A percentile compares a stretch with the other conserved stretches of the same genome.
phyloP scores from a whole-genome alignment of 2,329 filamentous ascomycete genomes.

The Ceratocystis lukuohia region DNA sequence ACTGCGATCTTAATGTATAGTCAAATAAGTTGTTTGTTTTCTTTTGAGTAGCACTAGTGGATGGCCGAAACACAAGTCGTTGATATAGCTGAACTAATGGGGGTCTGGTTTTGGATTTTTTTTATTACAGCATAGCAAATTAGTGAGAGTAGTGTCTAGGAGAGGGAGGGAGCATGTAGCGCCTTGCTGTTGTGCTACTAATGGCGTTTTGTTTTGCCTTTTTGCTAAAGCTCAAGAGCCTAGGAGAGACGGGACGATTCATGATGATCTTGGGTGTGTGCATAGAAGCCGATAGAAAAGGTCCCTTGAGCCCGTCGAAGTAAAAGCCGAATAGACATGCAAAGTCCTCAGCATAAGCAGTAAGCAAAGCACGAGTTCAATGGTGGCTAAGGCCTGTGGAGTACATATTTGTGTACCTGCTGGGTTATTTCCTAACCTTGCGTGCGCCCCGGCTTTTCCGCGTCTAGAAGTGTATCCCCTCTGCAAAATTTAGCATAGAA shows the following conservation, averaged over 20 bases:
- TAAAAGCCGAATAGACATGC: not conserved
- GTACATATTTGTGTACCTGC: not conserved
- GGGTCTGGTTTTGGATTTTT: too few species aligned
- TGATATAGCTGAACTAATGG: not conserved
- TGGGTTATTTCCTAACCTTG: not conserved
- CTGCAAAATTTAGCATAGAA: not conserved
- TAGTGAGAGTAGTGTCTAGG: not conserved
- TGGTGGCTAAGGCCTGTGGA: not conserved
- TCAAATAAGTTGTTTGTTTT: not conserved
- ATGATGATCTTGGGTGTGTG: not conserved
- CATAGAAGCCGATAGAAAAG: not conserved
- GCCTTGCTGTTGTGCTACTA: not conserved
- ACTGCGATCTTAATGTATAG: not conserved
- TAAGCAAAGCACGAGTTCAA: not conserved
- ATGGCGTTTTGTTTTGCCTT: not conserved
- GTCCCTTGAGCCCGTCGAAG: not conserved
- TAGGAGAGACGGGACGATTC: not conserved
- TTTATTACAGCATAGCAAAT: not conserved
- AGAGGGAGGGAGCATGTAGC: not conserved
- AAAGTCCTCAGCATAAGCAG: not conserved
- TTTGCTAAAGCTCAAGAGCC: not conserved
- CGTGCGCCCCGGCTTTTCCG: not conserved
- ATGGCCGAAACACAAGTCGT: not conserved
- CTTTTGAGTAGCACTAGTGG: not conserved
- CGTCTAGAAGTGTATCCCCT: not conserved